Conservation (phyloP, 2,329 filamentous ascomycete species). For the Drechslerella stenobrocha region DNA sequence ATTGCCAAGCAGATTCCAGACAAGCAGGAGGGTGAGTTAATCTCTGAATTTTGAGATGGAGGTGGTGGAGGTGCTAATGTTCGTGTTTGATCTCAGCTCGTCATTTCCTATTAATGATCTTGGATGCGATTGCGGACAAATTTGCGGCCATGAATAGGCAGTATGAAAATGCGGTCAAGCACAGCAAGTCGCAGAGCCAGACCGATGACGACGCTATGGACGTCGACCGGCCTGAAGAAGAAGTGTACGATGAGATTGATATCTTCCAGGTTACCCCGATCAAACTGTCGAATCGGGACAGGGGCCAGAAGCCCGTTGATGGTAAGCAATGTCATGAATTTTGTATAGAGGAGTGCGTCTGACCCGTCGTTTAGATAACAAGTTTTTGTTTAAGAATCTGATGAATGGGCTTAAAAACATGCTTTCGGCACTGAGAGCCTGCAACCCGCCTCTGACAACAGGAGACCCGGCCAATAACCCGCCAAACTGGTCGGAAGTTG, state of each 20-base stretch:
- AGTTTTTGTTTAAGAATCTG: slow-evolving; percentile 94
- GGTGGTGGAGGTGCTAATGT: slow-evolving; percentile 12
- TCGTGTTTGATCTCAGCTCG: slow-evolving; percentile 62
- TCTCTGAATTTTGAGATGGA: neutral
- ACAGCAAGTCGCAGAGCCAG: slow-evolving; percentile 71
- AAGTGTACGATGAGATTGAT: slow-evolving; percentile 97
- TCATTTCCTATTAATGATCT: slow-evolving; percentile 93
- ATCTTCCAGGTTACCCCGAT: slow-evolving; percentile 97
- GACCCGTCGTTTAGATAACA: slow-evolving; percentile 72
- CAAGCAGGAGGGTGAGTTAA: slow-evolving; percentile 68
- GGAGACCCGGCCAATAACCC: slow-evolving; percentile 74
- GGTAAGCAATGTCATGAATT: slow-evolving; percentile 29
- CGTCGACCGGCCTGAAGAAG: slow-evolving; percentile 66
- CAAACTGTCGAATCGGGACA: slow-evolving; percentile 87
- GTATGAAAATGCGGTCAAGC: slow-evolving; percentile 90
- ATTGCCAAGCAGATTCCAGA: slow-evolving; percentile 84
- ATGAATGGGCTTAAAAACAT: slow-evolving; percentile 95
- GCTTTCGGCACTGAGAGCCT: slow-evolving; percentile 90
- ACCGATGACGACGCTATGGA: slow-evolving; percentile 74
- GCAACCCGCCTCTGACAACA: slow-evolving; percentile 66
- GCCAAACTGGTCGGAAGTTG: slow-evolving; percentile 85
- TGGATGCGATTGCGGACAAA: slow-evolving; percentile 97
- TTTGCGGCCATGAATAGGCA: slow-evolving; percentile 98
- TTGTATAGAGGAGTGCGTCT: slow-evolving; percentile 16
- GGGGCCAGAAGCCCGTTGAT: slow-evolving; percentile 81